Percentiles rank a stretch among this genome's conserved stretches.
phyloP scores from a whole-genome alignment of 164 flowering plant genomes.

The Umbellularia californica region DNA sequence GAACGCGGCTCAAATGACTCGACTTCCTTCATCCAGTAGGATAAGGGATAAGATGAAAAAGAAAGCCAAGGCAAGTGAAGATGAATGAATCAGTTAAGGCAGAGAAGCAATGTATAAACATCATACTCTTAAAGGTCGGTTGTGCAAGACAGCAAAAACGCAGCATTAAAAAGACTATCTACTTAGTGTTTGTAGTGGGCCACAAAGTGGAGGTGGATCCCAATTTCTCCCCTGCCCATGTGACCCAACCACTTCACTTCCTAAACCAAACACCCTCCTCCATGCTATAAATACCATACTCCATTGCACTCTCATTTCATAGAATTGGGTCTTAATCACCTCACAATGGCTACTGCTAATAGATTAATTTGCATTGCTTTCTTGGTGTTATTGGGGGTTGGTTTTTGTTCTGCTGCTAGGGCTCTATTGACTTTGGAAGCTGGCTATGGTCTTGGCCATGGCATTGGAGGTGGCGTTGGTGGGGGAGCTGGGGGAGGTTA shows the following conservation, averaged over 20 bases:
- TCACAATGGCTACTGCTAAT: slow-evolving; percentile 18
- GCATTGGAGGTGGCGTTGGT: slow-evolving; percentile 11
- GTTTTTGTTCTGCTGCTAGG: slow-evolving; percentile 27
- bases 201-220: background rate
- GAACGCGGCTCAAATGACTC: too few species aligned
- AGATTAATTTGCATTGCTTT: slow-evolving; percentile 13
- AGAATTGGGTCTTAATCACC: background rate
- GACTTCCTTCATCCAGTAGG: too few species aligned
- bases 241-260: background rate
- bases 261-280: background rate
- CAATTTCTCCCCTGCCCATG: background rate
- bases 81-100: background rate
- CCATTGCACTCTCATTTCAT: slow-evolving; percentile 1
- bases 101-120: too few species aligned
- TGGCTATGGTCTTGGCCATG: slow-evolving; percentile 12
- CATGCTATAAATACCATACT: slow-evolving; percentile 16
- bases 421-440: slow-evolving; percentile 21
- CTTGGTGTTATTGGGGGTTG: slow-evolving; percentile 21
- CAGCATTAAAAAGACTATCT: background rate
- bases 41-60: too few species aligned
- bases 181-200: background rate
- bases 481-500: too few species aligned
- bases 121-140: too few species aligned
- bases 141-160: slow-evolving; percentile 12
- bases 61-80: too few species aligned